phyloP scores from a whole-genome alignment of 139 green algal genomes.

The Ostreobium quekettii region DNA sequence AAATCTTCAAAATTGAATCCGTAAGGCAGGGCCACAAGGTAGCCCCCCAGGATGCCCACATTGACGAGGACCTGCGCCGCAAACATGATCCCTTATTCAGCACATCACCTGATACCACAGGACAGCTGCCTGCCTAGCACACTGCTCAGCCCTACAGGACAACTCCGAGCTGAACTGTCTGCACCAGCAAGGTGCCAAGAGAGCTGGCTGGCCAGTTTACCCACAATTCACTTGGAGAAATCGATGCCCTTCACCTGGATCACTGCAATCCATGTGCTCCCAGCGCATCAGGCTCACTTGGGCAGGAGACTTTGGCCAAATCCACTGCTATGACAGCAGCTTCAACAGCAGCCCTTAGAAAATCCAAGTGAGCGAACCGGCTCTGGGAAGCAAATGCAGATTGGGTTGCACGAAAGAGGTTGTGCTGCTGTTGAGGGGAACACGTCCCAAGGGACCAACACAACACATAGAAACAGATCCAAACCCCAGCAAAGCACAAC shows the following conservation, averaged over 20 bases:
- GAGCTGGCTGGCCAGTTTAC: not conserved
- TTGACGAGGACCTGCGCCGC: conserved; percentile 49
- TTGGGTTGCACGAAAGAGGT: no score
- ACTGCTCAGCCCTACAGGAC: not conserved
- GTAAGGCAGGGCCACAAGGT: conserved; percentile 46
- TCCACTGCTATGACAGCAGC: no score
- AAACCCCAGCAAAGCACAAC: no score
- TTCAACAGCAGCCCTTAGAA: no score
- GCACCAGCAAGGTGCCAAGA: not conserved
- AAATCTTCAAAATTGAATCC: conserved; percentile 18
- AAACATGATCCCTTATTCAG: not conserved
- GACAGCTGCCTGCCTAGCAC: not conserved
- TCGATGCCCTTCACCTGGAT: no score
- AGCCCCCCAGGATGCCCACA: conserved; percentile 59
- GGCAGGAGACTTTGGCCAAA: not conserved
- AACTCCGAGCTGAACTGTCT: not conserved
- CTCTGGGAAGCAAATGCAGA: no score
- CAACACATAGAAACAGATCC: no score
- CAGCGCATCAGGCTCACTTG: not conserved
- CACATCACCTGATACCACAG: not conserved
- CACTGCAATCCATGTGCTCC: no score
- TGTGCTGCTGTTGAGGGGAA: no score
- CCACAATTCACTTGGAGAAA: no score
- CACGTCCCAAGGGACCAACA: no score
- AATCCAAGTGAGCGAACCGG: not conserved